Percentiles rank a stretch among this genome's conserved stretches.
Evolutionary conservation across 805 yeast species (phyloP).

Genomic region (Pichia californica): DNA sequence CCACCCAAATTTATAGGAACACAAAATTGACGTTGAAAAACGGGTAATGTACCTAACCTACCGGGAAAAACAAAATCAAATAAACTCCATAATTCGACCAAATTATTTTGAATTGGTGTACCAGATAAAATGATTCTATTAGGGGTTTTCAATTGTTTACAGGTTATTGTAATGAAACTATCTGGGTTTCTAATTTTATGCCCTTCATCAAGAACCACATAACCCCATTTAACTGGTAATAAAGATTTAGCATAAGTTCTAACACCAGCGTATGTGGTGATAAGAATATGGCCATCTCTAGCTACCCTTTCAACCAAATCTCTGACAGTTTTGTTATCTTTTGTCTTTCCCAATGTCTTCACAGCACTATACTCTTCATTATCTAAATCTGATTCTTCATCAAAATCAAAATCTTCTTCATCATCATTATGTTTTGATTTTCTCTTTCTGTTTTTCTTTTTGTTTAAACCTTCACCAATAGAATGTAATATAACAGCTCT

Average conservation of each 20-base stretch:
- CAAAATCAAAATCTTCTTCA: conserved; percentile 39
- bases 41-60: conserved; percentile 87
- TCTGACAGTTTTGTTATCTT: conserved; percentile 26
- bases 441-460: conserved; percentile 17
- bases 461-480: conserved; percentile 75
- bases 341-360: conserved; percentile 22
- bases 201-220: conserved; percentile 90
- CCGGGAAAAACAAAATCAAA: conserved; percentile 97
- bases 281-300: conserved; percentile 69
- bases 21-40: conserved; percentile 87
- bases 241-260: conserved; percentile 47
- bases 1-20: conserved; percentile 96
- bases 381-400: conserved; percentile 45
- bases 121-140: conserved; percentile 87
- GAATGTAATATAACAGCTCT: conserved; percentile 83
- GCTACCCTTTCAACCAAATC: conserved; percentile 52
- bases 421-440: conserved; percentile 31
- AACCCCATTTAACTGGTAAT: conserved; percentile 77
- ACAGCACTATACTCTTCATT: conserved; percentile 31
- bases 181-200: conserved; percentile 96
- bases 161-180: conserved; percentile 74
- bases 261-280: conserved; percentile 77
- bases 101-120: conserved; percentile 92
- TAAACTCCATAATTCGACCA: conserved; percentile 87
- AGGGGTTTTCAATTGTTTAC: conserved; percentile 80